Evolutionary conservation across 305 asterid genomes (phyloP).

Genomic region (Ruellia speciosa): DNA sequence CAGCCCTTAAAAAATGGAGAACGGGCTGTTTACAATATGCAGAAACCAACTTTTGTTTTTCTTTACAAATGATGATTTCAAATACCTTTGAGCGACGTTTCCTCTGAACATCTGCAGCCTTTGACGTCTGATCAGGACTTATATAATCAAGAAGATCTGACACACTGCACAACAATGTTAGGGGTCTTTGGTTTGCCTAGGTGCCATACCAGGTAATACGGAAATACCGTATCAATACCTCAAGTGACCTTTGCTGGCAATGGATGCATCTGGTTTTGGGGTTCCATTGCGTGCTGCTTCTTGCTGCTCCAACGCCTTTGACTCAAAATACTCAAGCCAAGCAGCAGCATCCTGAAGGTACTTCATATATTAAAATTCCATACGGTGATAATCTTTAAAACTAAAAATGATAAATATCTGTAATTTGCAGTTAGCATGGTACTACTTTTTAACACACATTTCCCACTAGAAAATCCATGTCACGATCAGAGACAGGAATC

Average conservation of each 20-base stretch:
- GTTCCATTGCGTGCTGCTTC: slow-evolving; percentile 97
- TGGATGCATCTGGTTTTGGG: slow-evolving; percentile 94
- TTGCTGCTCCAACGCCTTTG: slow-evolving; percentile 98
- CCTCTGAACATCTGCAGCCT: slow-evolving; percentile 62
- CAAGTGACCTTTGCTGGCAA: slow-evolving; percentile 99
- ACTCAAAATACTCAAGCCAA: slow-evolving; percentile 98
- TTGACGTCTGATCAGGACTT: slow-evolving; percentile 79
- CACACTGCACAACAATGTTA: slow-evolving; percentile 61
- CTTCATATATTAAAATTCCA: slow-evolving; percentile 19
- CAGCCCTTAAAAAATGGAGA: slow-evolving; percentile 16
- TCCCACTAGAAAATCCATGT: slow-evolving; percentile 5
- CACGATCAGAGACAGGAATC: slow-evolving; percentile 6
- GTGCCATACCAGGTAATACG: slow-evolving; percentile 30
- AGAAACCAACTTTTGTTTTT: background rate
- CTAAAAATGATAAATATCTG: slow-evolving; percentile 9
- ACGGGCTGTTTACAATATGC: background rate
- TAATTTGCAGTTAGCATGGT: slow-evolving; percentile 16
- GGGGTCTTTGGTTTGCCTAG: slow-evolving; percentile 29
- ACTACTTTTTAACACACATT: slow-evolving; percentile 8
- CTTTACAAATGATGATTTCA: slow-evolving; percentile 2
- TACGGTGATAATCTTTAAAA: slow-evolving; percentile 4
- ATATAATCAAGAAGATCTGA: slow-evolving; percentile 98
- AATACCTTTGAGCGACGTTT: slow-evolving; percentile 87
- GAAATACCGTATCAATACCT: slow-evolving; percentile 65
- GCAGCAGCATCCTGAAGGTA: slow-evolving; percentile 98